A percentile compares a stretch with the other conserved stretches of the same genome.
phyloP scores from a whole-genome alignment of 176 grass and related monocot genomes.

The Phragmites australis region DNA sequence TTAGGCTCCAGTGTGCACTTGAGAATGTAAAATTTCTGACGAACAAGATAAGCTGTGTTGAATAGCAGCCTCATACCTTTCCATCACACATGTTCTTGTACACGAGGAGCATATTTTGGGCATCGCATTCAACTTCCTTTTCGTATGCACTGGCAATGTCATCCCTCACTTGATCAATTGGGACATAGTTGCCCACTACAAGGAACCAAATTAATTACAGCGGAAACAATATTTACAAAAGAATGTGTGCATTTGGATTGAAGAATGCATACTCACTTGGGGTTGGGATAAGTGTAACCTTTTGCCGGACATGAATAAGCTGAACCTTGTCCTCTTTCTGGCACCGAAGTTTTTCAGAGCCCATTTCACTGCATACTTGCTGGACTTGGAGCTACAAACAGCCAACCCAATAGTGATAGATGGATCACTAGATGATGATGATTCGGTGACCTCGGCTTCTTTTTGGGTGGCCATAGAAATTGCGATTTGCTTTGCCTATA shows the following conservation, averaged over 20 bases:
- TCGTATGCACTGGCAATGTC: slow-evolving; percentile 52
- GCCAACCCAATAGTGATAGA: slow-evolving; percentile 41
- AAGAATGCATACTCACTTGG: slow-evolving; percentile 42
- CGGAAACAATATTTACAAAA: background rate
- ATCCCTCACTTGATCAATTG: slow-evolving; percentile 47
- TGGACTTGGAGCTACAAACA: slow-evolving; percentile 36
- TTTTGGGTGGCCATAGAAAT: slow-evolving; percentile 29
- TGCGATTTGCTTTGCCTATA: slow-evolving; percentile 8
- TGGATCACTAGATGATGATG: background rate
- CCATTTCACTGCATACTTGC: slow-evolving; percentile 45
- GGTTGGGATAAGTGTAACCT: slow-evolving; percentile 38
- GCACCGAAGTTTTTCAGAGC: slow-evolving; percentile 44
- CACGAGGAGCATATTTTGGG: slow-evolving; percentile 41
- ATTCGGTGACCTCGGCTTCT: background rate
- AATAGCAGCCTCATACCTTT: slow-evolving; percentile 25
- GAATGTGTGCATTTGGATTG: background rate
- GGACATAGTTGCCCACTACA: slow-evolving; percentile 60
- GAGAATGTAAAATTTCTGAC: slow-evolving; percentile 9
- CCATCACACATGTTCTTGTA: slow-evolving; percentile 53
- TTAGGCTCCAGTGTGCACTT: background rate
- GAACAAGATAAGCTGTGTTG: background rate
- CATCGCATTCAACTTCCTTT: slow-evolving; percentile 45
- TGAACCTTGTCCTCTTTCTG: slow-evolving; percentile 25
- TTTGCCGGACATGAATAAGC: slow-evolving; percentile 47
- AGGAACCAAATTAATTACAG: background rate